These are phyloP conservation scores for Talaromyces ruber DNA, from an alignment of 495 filamentous ascomycete species.

Conservation along the genomic window DNA sequence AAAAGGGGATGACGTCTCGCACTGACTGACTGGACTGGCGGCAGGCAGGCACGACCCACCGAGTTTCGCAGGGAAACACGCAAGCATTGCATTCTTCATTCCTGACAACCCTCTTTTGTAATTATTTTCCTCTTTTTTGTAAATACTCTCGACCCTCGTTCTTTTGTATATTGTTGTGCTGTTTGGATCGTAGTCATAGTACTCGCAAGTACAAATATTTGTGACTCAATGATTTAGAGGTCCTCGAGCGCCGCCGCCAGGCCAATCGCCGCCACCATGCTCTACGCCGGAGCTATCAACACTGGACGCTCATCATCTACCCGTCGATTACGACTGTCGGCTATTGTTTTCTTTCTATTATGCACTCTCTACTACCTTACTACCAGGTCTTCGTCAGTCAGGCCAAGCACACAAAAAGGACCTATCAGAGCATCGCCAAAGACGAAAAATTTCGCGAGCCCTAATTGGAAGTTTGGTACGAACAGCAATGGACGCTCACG, in stretches of 20 bases:
- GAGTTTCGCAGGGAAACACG: background rate
- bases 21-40: background rate
- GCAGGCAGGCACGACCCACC: constrained; percentile 1
- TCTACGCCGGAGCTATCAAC: background rate
- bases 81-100: background rate
- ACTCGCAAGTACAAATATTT: background rate
- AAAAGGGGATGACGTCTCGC: background rate
- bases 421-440: background rate
- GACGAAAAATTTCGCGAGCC: background rate
- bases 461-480: background rate
- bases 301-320: background rate
- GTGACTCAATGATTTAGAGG: background rate
- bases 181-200: background rate
- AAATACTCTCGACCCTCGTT: background rate
- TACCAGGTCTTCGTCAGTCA: background rate
- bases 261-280: background rate
- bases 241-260: background rate
- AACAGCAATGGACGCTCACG: background rate
- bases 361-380: background rate
- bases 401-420: background rate
- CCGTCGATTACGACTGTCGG: background rate
- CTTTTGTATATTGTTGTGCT: background rate
- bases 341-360: background rate
- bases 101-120: background rate
- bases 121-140: background rate